Percentiles rank a stretch among this genome's conserved stretches.
These are phyloP conservation scores for Penicillium janthinellum DNA, from an alignment of 2,329 filamentous ascomycete species.

Conservation along the genomic window DNA sequence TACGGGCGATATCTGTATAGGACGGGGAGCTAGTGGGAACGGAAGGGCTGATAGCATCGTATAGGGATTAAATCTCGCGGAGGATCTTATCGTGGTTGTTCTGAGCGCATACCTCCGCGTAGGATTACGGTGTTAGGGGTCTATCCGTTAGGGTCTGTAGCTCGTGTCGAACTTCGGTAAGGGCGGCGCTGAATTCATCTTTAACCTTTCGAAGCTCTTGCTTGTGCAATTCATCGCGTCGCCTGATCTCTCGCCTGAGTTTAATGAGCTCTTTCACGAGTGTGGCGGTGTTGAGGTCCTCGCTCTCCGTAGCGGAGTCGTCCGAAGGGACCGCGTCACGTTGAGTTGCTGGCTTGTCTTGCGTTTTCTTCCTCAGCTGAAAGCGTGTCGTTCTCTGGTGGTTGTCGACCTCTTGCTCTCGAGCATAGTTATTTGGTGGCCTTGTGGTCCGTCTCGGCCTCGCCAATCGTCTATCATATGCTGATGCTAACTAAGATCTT, in stretches of 20 bases:
- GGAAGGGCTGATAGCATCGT: slow-evolving; percentile 12
- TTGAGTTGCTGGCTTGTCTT: slow-evolving; percentile 14
- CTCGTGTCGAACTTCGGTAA: no score
- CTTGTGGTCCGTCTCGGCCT: slow-evolving; percentile 24
- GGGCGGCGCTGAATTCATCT: no score
- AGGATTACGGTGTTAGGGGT: no score
- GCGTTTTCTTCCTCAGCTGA: slow-evolving; percentile 18
- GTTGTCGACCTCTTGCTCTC: slow-evolving; percentile 24
- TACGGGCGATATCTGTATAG: slow-evolving; percentile 23
- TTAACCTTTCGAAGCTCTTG: no score
- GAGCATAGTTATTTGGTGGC: slow-evolving; percentile 19
- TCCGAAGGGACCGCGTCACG: slow-evolving; percentile 18
- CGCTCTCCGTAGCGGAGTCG: slow-evolving; percentile 14
- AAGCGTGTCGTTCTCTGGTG: slow-evolving; percentile 17
- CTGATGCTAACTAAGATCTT: no score
- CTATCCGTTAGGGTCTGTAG: no score
- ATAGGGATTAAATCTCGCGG: background rate
- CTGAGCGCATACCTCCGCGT: no score
- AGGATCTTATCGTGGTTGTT: no score
- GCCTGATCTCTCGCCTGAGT: no score
- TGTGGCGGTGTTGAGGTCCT: slow-evolving; percentile 6
- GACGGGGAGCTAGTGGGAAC: slow-evolving; percentile 10
- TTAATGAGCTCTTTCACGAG: slow-evolving; percentile 10
- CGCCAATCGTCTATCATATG: slow-evolving; percentile 8
- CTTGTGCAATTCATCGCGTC: no score